Base-by-base conservation (phyloP, 2,329 filamentous ascomycete species). In the Sarocladium oryzae region DNA sequence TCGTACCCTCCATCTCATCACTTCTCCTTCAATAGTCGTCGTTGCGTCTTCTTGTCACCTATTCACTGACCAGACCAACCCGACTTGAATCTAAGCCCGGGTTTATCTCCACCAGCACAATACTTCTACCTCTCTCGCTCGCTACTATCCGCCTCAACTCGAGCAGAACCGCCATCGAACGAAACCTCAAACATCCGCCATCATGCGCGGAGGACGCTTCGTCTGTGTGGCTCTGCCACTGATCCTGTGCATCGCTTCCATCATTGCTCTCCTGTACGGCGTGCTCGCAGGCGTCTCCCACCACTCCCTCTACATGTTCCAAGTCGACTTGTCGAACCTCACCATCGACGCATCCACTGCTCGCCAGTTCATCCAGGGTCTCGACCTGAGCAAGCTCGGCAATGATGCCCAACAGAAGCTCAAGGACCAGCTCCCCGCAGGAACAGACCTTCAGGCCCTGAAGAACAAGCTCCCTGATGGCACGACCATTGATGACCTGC, bases 201-300 rank as follows among this genome's bases (percentile, higher is more conserved):
- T 56, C 56, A 78, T 78, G 75, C 69, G 85, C 71, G 76, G 80
- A 63, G 91, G 89, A 59, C 82, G 92, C 64, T 82, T 92, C 61
- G 74, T 88, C 67, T 96, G 90, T 72, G 93, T 97, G 70, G 81
- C 88, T 70, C 75, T 90, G 74, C 92, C 92, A 54, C 90, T 96
- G 71, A 75, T 81, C 57, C 79, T 96, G 63, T 92, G 89, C 18
- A 71, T 93, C 60, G 86, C 79, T 56, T 85, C 87, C 53, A 75
- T 96, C 61, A 72, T 93, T 61, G 86, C 86, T 59, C 69, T 85
- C 56, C 69, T 84, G 55, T 71, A 83, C 43, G 79, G 74, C 15
- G 74, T 75, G 41, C 72, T 82, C 48, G 73, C 74, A 24, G 80
- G 79, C 52, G 71, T 84, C 33, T 67, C 74, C 52, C 74, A 78